A percentile compares a stretch with the other conserved stretches of the same genome.
Evolutionary conservation across 768 basidiomycete genomes (phyloP).

Genomic region (Trametopsis cervina): DNA sequence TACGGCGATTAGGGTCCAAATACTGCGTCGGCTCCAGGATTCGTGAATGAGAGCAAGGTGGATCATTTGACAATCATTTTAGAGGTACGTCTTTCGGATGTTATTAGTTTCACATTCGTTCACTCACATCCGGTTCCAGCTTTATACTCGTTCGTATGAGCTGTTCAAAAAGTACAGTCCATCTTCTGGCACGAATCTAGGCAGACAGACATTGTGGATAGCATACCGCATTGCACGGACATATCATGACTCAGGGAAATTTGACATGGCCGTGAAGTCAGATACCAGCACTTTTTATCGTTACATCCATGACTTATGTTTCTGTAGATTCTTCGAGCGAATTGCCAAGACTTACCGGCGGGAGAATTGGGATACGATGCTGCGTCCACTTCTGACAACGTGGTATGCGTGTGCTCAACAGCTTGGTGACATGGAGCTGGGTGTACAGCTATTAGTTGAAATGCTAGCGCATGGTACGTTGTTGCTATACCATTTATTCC

Average conservation of each 20-base stretch:
- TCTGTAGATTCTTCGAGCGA: conserved; percentile 79
- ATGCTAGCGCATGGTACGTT: conserved; percentile 71
- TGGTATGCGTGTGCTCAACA: conserved; percentile 83
- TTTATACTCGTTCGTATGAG: conserved; percentile 93
- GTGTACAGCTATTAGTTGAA: conserved; percentile 72
- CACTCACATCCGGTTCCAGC: conserved; percentile 32
- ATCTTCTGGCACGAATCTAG: conserved; percentile 43
- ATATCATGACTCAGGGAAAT: conserved; percentile 73
- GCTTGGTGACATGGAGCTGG: conserved; percentile 69
- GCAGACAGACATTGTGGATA: conserved; percentile 82
- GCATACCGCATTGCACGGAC: conserved; percentile 87
- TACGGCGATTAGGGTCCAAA: not conserved
- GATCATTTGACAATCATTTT: conserved; percentile 79
- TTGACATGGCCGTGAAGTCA: conserved; percentile 83
- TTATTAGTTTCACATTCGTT: not conserved
- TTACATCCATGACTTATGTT: not conserved
- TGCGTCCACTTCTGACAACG: conserved; percentile 64
- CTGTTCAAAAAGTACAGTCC: conserved; percentile 76
- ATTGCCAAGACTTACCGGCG: conserved; percentile 85
- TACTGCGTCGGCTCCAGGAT: conserved; percentile 45
- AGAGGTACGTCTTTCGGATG: conserved; percentile 52
- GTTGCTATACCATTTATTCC: not conserved
- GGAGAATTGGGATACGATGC: conserved; percentile 74
- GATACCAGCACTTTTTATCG: conserved; percentile 14
- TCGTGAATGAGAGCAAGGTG: conserved; percentile 86